A percentile compares a stretch with the other conserved stretches of the same genome.
Conservation (phyloP, 2,329 filamentous ascomycete species). For the Endoconidiophora polonica region DNA sequence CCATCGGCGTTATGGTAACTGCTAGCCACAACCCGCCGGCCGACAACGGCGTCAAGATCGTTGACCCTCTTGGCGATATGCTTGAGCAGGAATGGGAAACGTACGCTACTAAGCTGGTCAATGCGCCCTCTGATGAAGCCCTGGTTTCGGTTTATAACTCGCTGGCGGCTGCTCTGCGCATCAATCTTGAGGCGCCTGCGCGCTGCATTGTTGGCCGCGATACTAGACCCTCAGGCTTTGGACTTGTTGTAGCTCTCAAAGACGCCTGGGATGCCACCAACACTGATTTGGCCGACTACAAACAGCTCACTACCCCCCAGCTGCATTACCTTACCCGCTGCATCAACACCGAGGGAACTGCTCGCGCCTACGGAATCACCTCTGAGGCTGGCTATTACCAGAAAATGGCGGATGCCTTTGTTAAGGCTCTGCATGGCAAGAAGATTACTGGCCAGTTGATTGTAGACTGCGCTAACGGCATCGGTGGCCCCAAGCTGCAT, state of each 20-base stretch:
- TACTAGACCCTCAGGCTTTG: conserved; percentile 80
- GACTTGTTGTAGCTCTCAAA: conserved; percentile 60
- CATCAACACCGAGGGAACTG: conserved; percentile 79
- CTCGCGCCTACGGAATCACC: conserved; percentile 72
- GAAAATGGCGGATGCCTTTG: conserved; percentile 76
- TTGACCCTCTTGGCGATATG: conserved; percentile 98
- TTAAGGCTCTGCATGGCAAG: conserved; percentile 60
- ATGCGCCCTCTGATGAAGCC: conserved; percentile 57
- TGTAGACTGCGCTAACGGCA: conserved; percentile 92
- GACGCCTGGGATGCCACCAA: conserved; percentile 64
- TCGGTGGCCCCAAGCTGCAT: conserved; percentile 77
- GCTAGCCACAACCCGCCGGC: conserved; percentile 81
- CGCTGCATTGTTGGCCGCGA: conserved; percentile 83
- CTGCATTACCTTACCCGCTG: conserved; percentile 92
- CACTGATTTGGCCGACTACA: conserved; percentile 66
- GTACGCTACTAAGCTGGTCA: conserved; percentile 77
- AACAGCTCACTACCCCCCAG: conserved; percentile 90
- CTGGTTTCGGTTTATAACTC: conserved; percentile 62
- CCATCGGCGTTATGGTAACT: conserved; percentile 93
- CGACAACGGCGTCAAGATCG: conserved; percentile 88
- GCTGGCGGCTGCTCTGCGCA: conserved; percentile 57
- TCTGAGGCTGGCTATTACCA: conserved; percentile 90
- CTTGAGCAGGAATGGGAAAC: conserved; percentile 88
- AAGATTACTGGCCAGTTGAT: conserved; percentile 59
- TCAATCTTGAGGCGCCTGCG: conserved; percentile 53